Evolutionary conservation across 345 rosid species (phyloP), one percentile per base, ranked within the genome.

Genomic region (Euclidium syriacum): DNA sequence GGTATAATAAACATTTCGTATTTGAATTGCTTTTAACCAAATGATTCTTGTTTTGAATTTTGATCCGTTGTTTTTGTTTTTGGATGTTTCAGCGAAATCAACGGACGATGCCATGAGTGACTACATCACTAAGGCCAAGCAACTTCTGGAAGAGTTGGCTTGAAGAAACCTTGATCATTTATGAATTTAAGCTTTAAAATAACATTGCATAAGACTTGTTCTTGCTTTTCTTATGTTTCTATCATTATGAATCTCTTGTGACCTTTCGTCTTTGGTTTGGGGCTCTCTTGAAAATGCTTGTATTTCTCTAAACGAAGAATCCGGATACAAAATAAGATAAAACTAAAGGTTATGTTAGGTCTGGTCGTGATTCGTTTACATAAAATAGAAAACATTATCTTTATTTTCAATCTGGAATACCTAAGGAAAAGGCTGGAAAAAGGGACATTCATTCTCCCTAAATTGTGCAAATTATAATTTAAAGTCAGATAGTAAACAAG

Each of bases 111-210:
- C 96, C 20, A 88, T 83, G 90, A 51, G 46, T 58, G 91, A 88
- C 60, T 85, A 88, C 40, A 83, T 88, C 72, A 83, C 86, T 32
- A 88, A 88, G 80, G 91, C 80, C 22, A 83, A 88, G 71, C 90
- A 85, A 79, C 66, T 88, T 79, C 64, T 12, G 69, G 91, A 88
- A 70, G 5, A 29, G 33, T 29, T 29, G n/a, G n/a, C n/a, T n/a
- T n/a, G n/a, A n/a, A n/a, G n/a, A n/a, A n/a, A n/a, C n/a, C n/a
- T n/a, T n/a, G n/a, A n/a, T n/a, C n/a, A n/a, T n/a, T n/a, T n/a
- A n/a, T n/a, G n/a, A n/a, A n/a, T n/a, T n/a, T 61, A 24, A 68
- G 60, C 32, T 35, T 53, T 5, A 11, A n/a, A 70, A 70, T 70
- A 70, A 70, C 56, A 27, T 53, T 36, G 50, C 62, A 52, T 19